Conservation (phyloP, 345 rosid genomes). For the Acer negundo region DNA sequence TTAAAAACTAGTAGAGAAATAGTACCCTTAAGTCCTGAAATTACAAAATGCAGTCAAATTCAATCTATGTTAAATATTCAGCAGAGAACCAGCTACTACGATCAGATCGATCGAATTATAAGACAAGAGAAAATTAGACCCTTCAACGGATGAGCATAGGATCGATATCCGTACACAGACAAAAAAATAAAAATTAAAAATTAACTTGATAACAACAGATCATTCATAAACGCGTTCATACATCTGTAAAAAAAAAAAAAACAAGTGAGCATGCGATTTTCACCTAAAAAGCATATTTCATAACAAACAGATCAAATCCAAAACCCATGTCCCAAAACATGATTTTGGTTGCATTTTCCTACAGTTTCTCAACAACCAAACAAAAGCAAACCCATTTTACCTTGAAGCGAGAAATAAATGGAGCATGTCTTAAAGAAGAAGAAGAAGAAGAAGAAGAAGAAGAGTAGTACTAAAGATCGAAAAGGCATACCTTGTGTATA, state of each 20-base stretch:
- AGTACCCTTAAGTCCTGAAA: constrained; percentile 42
- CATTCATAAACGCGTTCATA: not conserved
- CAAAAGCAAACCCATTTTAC: constrained; percentile 8
- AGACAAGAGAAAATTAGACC: no score
- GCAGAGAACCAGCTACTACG: not conserved
- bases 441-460: no score
- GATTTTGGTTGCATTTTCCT: not conserved
- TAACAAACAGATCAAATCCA: not conserved
- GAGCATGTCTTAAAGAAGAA: constrained; percentile 3
- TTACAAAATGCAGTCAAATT: constrained; percentile 18
- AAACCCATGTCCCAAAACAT: not conserved
- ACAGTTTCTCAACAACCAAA: constrained; percentile 19
- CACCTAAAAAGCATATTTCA: not conserved
- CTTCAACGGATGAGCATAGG: no score
- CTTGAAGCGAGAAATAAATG: constrained; percentile 19
- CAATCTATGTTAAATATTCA: not conserved
- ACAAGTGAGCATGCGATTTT: not conserved
- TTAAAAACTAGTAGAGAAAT: constrained; percentile 20
- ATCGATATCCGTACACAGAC: no score
- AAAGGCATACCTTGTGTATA: constrained; percentile 17
- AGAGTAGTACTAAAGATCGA: not conserved
- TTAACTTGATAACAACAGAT: not conserved
- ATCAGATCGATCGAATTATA: no score
- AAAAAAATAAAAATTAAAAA: not conserved
- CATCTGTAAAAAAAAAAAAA: not conserved